phyloP scores from a whole-genome alignment of 257 asterid genomes.

The Gentiana dahurica region DNA sequence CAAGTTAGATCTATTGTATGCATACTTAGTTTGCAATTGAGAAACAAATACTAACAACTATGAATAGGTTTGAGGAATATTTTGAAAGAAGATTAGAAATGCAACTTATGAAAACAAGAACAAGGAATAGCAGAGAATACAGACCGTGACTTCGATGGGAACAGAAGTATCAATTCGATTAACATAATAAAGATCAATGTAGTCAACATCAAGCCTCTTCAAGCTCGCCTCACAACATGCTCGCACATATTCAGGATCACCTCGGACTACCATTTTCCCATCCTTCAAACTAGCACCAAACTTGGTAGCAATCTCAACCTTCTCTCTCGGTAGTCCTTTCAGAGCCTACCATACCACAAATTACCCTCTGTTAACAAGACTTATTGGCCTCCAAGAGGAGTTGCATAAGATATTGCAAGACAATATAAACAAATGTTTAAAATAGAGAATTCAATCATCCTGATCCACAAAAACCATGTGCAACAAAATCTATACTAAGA shows the following conservation, averaged over 20 bases:
- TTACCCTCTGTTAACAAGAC: no score
- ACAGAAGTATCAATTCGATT: constrained; percentile 40
- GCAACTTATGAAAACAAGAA: neutral
- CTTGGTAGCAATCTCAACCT: constrained; percentile 46
- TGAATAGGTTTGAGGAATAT: no score
- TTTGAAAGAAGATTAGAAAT: no score
- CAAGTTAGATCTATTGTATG: no score
- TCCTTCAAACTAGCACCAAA: constrained; percentile 28
- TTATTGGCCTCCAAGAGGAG: no score
- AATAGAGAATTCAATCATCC: no score
- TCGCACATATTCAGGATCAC: constrained; percentile 42
- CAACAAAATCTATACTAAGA: no score
- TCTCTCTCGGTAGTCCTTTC: constrained; percentile 47
- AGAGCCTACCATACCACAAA: constrained; percentile 23
- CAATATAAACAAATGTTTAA: no score
- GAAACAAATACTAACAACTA: no score
- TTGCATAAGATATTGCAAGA: no score
- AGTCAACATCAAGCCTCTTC: constrained; percentile 35
- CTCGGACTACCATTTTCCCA: constrained; percentile 25
- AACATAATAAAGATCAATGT: constrained; percentile 43
- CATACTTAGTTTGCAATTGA: no score
- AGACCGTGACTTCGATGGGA: constrained; percentile 47
- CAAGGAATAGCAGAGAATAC: constrained; percentile 5
- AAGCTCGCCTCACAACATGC: constrained; percentile 54
- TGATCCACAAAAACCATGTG: no score